phyloP scores from a whole-genome alignment of 2,329 filamentous ascomycete genomes.

The Coniochaeta prunicola region DNA sequence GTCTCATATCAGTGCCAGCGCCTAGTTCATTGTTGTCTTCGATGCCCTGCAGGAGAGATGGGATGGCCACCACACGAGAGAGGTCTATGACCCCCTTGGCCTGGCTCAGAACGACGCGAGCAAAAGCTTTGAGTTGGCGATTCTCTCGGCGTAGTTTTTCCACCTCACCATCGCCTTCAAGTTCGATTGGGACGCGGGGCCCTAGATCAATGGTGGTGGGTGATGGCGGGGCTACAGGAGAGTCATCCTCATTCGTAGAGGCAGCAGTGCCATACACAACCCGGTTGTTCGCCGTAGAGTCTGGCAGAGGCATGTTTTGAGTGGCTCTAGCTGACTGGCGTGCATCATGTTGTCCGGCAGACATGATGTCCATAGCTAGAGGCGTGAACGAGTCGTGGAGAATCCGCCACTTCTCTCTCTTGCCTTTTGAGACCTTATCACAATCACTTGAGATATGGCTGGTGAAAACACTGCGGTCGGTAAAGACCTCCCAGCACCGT shows the following conservation, averaged over 20 bases:
- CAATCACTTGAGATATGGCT: constrained; percentile 16
- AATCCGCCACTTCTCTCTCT: constrained; percentile 20
- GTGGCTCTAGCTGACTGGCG: neutral
- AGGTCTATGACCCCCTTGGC: neutral
- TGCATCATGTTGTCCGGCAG: neutral
- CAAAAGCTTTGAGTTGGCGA: neutral
- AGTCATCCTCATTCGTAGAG: neutral
- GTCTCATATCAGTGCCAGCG: neutral
- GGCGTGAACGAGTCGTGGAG: constrained; percentile 19
- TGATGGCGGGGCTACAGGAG: neutral
- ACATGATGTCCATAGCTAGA: neutral
- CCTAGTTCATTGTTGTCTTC: neutral
- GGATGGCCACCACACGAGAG: neutral
- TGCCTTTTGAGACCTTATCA: constrained; percentile 18
- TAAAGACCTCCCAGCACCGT: constrained; percentile 22
- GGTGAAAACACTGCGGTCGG: constrained; percentile 15
- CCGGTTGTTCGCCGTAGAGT: neutral
- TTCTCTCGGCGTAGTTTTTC: constrained; percentile 4
- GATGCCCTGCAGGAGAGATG: neutral
- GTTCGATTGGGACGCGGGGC: neutral
- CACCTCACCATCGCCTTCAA: constrained; percentile 2
- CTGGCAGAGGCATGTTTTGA: neutral
- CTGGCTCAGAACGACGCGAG: neutral
- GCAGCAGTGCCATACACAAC: neutral
- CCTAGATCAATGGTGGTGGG: neutral